A percentile compares a stretch with the other conserved stretches of the same genome.
Evolutionary conservation across 768 basidiomycete genomes (phyloP).

Genomic region (Tulasnella sp.): DNA sequence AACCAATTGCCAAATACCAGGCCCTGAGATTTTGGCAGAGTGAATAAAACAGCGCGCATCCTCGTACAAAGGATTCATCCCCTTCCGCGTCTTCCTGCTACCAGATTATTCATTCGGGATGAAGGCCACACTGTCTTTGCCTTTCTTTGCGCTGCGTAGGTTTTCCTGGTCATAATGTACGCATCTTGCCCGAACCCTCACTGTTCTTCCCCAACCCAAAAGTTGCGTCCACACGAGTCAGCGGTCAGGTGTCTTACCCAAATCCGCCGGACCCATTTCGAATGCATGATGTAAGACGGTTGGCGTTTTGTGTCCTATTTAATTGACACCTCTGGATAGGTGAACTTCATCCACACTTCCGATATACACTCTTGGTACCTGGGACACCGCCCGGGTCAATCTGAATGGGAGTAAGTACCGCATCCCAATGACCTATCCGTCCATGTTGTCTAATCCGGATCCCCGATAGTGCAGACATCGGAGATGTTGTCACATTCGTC

Average conservation of each 20-base stretch:
- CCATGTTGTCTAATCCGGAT: not conserved
- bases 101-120: not conserved
- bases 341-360: slow-evolving; percentile 20
- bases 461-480: slow-evolving; percentile 10
- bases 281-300: not conserved
- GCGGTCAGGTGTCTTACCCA: not conserved
- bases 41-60: not conserved
- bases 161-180: not conserved
- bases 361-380: slow-evolving; percentile 24
- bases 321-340: not conserved
- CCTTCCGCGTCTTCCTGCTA: not conserved
- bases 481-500: slow-evolving; percentile 19
- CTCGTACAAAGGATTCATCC: not conserved
- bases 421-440: not conserved
- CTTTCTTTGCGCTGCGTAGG: not conserved
- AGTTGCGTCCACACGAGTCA: not conserved
- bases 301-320: not conserved
- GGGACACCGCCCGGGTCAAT: not conserved
- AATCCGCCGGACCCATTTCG: not conserved
- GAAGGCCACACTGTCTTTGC: not conserved
- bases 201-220: not conserved
- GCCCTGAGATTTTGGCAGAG: not conserved
- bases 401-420: slow-evolving; percentile 1
- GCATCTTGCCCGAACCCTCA: not conserved
- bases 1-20: not conserved